Base-by-base conservation (phyloP, 192 early-diverging fungal genomes). In the Backusella tarrabulga region DNA sequence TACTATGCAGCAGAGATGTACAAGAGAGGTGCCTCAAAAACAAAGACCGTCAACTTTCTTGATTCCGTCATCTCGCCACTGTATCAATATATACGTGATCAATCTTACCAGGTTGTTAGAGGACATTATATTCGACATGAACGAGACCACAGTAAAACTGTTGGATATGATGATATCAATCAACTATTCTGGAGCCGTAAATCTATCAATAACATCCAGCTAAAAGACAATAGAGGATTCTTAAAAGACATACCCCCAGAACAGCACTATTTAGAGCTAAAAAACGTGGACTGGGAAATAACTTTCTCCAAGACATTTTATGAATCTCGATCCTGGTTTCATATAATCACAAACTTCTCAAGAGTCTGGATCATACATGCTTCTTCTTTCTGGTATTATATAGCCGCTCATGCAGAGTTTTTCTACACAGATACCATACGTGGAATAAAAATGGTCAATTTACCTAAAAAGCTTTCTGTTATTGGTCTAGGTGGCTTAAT, bases 351-450 rank as follows among this genome's bases (percentile, higher is more conserved):
- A 83, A 93, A 92, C 81, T 92, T 93, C 60, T 86, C 86, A 54
- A 87, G 91, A n/a, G 83, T 92, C 40, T 93, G 91, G 91, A 86
- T 93, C 60, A 85, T 93, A 77, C 91, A 93, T 80, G 56, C 91
- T 56, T 79, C 85, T 7, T 86, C 90, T 32, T 92, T 90, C 84
- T 92, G 87, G 84, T 89, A 89, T 81, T 93, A 91, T 86, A 90
- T 92, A 68, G 84, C 89, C 69, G 86, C 87, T 68, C 84, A 88
- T 34, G 86, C 85, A 68, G 82, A 87, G 69, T 91, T 90, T 72
- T 44, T 90, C 38, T 89, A 89, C 79, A 26, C 41, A 17, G 63
- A 71, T 52, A 60, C 38, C 9, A 81, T 83, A 38, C 38, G 71
- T n/a, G 56, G 56, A 63, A 29, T 63, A 29, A 63, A 63, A 63